phyloP scores from a whole-genome alignment of 2,329 filamentous ascomycete genomes.

The Diplodia corticola region DNA sequence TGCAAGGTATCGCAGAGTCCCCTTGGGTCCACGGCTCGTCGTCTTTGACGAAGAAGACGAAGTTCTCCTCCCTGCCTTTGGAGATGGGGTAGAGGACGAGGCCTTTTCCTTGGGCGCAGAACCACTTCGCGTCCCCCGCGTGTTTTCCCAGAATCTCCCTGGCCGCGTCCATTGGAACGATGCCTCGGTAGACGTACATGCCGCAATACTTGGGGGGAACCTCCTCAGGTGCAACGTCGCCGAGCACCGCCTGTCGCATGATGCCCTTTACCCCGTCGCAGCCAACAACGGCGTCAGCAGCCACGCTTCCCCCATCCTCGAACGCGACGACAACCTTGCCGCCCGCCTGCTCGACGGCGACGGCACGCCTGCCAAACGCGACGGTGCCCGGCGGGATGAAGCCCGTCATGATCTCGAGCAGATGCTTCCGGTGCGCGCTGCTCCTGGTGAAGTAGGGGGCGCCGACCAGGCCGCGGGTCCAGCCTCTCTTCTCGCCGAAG shows the following conservation, averaged over 20 bases:
- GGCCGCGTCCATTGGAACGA: constrained; percentile 40
- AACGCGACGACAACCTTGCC: constrained; percentile 41
- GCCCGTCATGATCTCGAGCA: constrained; percentile 52
- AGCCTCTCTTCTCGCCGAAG: constrained; percentile 41
- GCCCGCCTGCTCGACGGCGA: constrained; percentile 35
- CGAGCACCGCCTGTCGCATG: constrained; percentile 24
- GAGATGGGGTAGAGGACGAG: constrained; percentile 32
- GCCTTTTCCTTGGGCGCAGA: constrained; percentile 28
- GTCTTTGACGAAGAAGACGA: constrained; percentile 30
- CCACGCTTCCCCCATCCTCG: constrained; percentile 37
- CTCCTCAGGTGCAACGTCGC: constrained; percentile 27
- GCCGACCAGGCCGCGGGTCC: constrained; percentile 41
- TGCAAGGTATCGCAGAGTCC: constrained; percentile 26
- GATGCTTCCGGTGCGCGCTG: constrained; percentile 45
- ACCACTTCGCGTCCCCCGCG: constrained; percentile 35
- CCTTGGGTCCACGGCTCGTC: constrained; percentile 24
- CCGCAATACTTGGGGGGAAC: constrained; percentile 29
- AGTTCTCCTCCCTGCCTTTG: constrained; percentile 28
- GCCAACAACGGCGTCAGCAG: constrained; percentile 32
- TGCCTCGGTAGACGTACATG: constrained; percentile 34
- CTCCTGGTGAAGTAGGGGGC: constrained; percentile 42
- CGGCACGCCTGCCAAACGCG: constrained; percentile 33
- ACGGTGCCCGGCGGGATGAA: constrained; percentile 37
- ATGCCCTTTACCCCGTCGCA: constrained; percentile 9
- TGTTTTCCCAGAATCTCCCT: constrained; percentile 39